Conservation (phyloP, 176 grass and related monocot genomes). For the Lolium perenne region DNA sequence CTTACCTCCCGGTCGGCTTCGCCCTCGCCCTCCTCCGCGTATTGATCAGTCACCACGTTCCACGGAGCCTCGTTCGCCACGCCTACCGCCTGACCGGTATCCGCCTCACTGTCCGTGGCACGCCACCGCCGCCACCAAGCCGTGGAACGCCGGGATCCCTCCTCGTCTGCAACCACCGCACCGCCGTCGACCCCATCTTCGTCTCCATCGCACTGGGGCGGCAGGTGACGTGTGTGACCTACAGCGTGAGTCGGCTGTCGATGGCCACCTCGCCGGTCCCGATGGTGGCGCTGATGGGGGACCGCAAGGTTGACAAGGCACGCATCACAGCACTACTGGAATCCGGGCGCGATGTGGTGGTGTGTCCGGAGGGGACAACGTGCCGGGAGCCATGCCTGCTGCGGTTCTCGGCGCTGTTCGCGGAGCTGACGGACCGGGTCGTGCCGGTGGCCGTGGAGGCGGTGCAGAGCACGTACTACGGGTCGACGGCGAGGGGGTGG, state of each 20-base stretch:
- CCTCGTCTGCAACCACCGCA: constrained; percentile 9
- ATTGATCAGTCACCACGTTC: background rate
- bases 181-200: background rate
- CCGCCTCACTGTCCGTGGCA: background rate
- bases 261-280: background rate
- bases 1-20: background rate
- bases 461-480: background rate
- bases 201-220: background rate
- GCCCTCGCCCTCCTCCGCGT: background rate
- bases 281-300: background rate
- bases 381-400: background rate
- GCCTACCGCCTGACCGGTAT: background rate
- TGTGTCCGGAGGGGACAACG: background rate
- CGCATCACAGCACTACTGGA: background rate
- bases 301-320: background rate
- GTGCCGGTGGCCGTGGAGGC: constrained; percentile 22
- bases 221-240: background rate
- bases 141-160: background rate
- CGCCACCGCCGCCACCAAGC: background rate
- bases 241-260: background rate
- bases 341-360: background rate
- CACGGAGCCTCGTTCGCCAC: background rate
- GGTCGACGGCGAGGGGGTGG: background rate
- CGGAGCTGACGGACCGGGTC: constrained; percentile 9
- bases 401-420: constrained; percentile 12